Conservation (phyloP, 2,329 filamentous ascomycete species). For the Scleromitrula shiraiana region DNA sequence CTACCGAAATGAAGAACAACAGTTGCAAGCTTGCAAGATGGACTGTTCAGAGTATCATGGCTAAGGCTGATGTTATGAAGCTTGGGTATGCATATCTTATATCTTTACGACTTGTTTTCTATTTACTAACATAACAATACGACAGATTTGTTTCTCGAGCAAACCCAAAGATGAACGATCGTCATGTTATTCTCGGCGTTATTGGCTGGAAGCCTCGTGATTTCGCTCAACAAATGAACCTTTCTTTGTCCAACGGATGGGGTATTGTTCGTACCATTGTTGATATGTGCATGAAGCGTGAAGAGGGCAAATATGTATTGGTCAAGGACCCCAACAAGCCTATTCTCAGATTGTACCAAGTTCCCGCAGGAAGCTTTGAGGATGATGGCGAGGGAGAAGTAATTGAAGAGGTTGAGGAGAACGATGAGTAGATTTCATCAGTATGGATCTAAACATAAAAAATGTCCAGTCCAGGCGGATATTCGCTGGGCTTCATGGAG, state of each 20-base stretch:
- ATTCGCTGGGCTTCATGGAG: slow-evolving; percentile 4
- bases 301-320: slow-evolving; percentile 73
- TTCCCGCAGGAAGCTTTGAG: slow-evolving; percentile 81
- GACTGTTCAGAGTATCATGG: slow-evolving; percentile 94
- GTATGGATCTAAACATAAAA: background rate
- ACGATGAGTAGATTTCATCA: slow-evolving; percentile 18
- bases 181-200: slow-evolving; percentile 91
- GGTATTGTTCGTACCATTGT: slow-evolving; percentile 97
- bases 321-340: slow-evolving; percentile 95
- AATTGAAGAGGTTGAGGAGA: slow-evolving; percentile 26
- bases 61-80: slow-evolving; percentile 98
- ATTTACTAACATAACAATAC: slow-evolving; percentile 12
- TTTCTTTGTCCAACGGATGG: slow-evolving; percentile 96
- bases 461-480: background rate
- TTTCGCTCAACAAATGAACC: slow-evolving; percentile 95
- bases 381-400: slow-evolving; percentile 64
- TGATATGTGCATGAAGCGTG: slow-evolving; percentile 78
- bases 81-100: slow-evolving; percentile 61
- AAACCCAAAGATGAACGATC: slow-evolving; percentile 86
- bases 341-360: slow-evolving; percentile 85
- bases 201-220: slow-evolving; percentile 97
- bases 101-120: background rate
- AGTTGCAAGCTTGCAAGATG: slow-evolving; percentile 96
- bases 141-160: slow-evolving; percentile 84
- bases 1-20: slow-evolving; percentile 99